A percentile compares a stretch with the other conserved stretches of the same genome.
Conservation (phyloP, 1,139 yeast genomes). For the Pichia sp. region DNA sequence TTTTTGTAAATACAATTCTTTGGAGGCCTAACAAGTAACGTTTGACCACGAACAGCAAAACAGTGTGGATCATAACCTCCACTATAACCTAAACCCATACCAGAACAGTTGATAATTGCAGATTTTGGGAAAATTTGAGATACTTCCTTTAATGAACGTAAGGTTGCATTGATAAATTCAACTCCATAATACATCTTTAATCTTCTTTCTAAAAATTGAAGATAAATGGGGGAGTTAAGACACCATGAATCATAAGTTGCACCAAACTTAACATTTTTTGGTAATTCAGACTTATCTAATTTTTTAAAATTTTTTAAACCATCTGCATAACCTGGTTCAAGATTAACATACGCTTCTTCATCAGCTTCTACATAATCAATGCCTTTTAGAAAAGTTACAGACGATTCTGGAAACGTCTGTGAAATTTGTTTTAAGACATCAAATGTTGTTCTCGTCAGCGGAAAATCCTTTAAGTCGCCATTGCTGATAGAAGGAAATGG, state of each 20-base stretch:
- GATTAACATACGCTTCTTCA: slow-evolving; percentile 32
- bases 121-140: slow-evolving; percentile 28
- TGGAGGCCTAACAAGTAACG: slow-evolving; percentile 37
- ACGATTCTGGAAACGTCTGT: slow-evolving; percentile 43
- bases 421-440: slow-evolving; percentile 40
- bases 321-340: slow-evolving; percentile 41
- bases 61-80: slow-evolving; percentile 50
- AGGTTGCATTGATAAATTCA: slow-evolving; percentile 34
- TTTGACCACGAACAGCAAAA: slow-evolving; percentile 59
- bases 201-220: slow-evolving; percentile 41
- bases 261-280: slow-evolving; percentile 39
- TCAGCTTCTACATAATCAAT: slow-evolving; percentile 52
- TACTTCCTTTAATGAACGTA: slow-evolving; percentile 40
- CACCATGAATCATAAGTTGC: slow-evolving; percentile 55
- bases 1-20: slow-evolving; percentile 33
- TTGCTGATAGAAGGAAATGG: slow-evolving; percentile 51
- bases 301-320: slow-evolving; percentile 41
- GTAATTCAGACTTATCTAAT: slow-evolving; percentile 32
- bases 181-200: slow-evolving; percentile 38
- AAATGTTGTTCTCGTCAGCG: slow-evolving; percentile 45
- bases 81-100: slow-evolving; percentile 50
- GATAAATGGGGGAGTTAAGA: slow-evolving; percentile 52
- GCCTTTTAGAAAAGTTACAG: slow-evolving; percentile 49
- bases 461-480: slow-evolving; percentile 42
- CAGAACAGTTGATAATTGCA: slow-evolving; percentile 53